phyloP scores from a whole-genome alignment of 73 alveolate species.

The Paramecium sonneborni region DNA sequence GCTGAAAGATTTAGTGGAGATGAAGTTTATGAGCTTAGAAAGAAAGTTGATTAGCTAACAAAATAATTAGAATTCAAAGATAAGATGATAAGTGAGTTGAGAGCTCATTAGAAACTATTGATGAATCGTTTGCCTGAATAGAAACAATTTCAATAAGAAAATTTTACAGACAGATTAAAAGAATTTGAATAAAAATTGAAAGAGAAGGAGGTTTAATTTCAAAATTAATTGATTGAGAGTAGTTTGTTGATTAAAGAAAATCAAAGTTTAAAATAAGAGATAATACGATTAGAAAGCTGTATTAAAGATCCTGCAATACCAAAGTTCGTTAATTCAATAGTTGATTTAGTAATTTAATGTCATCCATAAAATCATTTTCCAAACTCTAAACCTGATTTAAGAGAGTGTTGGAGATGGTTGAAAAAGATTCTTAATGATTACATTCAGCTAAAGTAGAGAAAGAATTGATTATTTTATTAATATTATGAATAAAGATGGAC shows the following conservation, averaged over 20 bases:
- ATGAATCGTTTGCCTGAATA: neutral
- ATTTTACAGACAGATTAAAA: neutral
- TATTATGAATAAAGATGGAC: conserved; percentile 40
- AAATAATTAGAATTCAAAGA: conserved; percentile 39
- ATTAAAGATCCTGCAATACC: conserved; percentile 10
- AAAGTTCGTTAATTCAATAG: conserved; percentile 18
- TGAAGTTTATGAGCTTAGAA: conserved; percentile 1
- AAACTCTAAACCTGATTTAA: conserved; percentile 18
- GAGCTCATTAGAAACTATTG: neutral
- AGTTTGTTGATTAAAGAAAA: conserved; percentile 11
- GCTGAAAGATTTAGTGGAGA: conserved; percentile 45
- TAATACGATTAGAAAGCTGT: neutral
- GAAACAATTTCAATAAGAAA: neutral
- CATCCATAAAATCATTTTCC: conserved; percentile 25
- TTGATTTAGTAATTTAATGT: conserved; percentile 19
- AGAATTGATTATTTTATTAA: neutral
- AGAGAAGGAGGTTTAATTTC: conserved; percentile 34
- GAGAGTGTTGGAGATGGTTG: conserved; percentile 52
- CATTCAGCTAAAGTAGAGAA: neutral
- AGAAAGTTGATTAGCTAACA: neutral
- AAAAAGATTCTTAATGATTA: conserved; percentile 32
- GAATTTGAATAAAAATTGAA: neutral
- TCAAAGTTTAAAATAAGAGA: neutral
- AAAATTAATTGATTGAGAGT: conserved; percentile 8
- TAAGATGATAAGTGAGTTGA: neutral